Conservation (phyloP, 1,284 basidiomycete genomes). For the Puccinia hordei region DNA sequence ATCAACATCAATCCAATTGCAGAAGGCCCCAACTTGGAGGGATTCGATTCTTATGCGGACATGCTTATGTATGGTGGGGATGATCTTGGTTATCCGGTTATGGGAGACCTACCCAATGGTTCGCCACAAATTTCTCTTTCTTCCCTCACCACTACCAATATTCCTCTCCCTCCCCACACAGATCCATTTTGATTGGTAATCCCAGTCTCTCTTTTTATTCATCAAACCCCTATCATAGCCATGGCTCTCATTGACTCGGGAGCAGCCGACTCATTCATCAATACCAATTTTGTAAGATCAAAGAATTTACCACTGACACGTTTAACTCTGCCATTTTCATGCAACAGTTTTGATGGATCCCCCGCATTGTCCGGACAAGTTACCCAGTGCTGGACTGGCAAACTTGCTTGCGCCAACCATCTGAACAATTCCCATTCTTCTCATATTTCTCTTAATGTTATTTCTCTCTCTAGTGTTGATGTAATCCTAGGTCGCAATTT, state of each 20-base stretch:
- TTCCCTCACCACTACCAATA: no score
- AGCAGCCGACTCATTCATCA: constrained; percentile 21
- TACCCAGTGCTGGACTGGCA: not conserved
- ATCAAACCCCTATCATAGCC: not conserved
- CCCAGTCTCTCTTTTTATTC: no score
- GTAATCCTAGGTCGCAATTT: not conserved
- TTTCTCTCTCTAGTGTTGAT: not conserved
- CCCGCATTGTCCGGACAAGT: not conserved
- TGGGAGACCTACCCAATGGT: no score
- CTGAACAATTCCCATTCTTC: not conserved
- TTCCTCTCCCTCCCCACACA: no score
- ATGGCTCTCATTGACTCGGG: constrained; percentile 28
- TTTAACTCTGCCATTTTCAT: not conserved
- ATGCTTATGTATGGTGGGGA: no score
- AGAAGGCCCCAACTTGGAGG: no score
- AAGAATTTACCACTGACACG: not conserved
- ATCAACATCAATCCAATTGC: no score
- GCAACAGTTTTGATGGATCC: constrained; percentile 6
- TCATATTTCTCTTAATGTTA: not conserved
- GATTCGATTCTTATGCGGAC: no score
- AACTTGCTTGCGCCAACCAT: no score
- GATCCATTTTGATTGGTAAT: no score
- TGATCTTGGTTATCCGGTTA: no score
- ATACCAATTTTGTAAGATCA: not conserved
- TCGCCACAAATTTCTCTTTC: no score